These are phyloP conservation scores for Phytophthora quininea DNA, from an alignment of 352 stramenopile species.

Conservation along the genomic window DNA sequence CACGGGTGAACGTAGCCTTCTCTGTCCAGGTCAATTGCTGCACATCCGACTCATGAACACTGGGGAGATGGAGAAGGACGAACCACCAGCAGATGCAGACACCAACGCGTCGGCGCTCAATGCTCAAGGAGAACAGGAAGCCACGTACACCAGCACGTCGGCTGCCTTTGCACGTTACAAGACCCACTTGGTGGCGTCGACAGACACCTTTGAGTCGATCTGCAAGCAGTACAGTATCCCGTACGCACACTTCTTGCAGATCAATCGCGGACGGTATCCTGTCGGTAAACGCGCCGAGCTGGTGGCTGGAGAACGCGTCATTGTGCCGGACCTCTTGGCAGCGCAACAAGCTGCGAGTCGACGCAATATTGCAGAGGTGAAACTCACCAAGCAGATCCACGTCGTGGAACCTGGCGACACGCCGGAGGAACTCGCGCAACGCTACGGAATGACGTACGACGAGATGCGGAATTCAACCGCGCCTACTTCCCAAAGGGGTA, in stretches of 20 bases:
- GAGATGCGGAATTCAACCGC: constrained; percentile 88
- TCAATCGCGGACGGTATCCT: constrained; percentile 77
- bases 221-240: constrained; percentile 69
- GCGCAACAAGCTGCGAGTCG: constrained; percentile 54
- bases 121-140: constrained; percentile 15
- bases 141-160: constrained; percentile 44
- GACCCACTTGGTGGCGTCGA: constrained; percentile 52
- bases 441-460: constrained; percentile 85
- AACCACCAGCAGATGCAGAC: constrained; percentile 18
- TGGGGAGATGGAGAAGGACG: constrained; percentile 61
- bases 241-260: constrained; percentile 75
- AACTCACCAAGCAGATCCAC: constrained; percentile 89
- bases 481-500: constrained; percentile 89
- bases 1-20: constrained; percentile 65
- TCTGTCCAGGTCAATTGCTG: constrained; percentile 76
- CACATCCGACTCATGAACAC: constrained; percentile 83
- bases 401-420: constrained; percentile 77
- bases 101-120: constrained; percentile 15
- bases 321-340: constrained; percentile 74
- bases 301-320: constrained; percentile 61
- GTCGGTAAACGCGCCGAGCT: constrained; percentile 71
- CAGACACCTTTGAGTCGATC: constrained; percentile 79
- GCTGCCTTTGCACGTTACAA: constrained; percentile 72
- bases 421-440: constrained; percentile 60
- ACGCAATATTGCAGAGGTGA: constrained; percentile 80